These are phyloP conservation scores for Paramecium pentaurelia DNA, from an alignment of 73 alveolate genomes.

Conservation along the genomic window DNA sequence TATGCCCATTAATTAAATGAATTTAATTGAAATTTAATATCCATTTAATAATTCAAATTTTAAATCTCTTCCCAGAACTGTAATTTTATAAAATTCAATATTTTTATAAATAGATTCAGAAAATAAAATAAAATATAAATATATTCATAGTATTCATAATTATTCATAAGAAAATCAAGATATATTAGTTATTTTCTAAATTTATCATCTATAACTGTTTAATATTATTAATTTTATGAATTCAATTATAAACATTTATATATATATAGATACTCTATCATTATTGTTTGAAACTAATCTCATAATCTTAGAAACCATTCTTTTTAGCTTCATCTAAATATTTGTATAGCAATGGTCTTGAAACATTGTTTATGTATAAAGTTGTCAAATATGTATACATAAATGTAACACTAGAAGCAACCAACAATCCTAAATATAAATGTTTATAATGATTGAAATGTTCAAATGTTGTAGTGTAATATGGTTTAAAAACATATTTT, in stretches of 20 bases:
- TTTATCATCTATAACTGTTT: too few species aligned
- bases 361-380: conserved; percentile 15
- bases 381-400: conserved; percentile 33
- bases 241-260: not conserved
- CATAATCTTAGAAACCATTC: conserved; percentile 60
- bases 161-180: too few species aligned
- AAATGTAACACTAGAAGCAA: conserved; percentile 32
- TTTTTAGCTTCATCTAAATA: conserved; percentile 51
- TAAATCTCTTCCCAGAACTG: not conserved
- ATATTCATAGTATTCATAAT: too few species aligned
- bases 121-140: too few species aligned
- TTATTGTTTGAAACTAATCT: conserved; percentile 20
- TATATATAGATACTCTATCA: not conserved
- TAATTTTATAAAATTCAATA: too few species aligned
- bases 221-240: not conserved
- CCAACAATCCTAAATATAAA: conserved; percentile 42
- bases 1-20: not conserved
- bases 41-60: not conserved
- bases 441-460: not conserved
- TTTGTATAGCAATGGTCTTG: conserved; percentile 46
- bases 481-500: not conserved
- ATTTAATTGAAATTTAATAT: not conserved
- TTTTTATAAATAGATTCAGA: not conserved
- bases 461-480: not conserved
- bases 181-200: not conserved